Evolutionary conservation across 495 filamentous ascomycete species (phyloP).

Genomic region (Stereocaulon alpinum): DNA sequence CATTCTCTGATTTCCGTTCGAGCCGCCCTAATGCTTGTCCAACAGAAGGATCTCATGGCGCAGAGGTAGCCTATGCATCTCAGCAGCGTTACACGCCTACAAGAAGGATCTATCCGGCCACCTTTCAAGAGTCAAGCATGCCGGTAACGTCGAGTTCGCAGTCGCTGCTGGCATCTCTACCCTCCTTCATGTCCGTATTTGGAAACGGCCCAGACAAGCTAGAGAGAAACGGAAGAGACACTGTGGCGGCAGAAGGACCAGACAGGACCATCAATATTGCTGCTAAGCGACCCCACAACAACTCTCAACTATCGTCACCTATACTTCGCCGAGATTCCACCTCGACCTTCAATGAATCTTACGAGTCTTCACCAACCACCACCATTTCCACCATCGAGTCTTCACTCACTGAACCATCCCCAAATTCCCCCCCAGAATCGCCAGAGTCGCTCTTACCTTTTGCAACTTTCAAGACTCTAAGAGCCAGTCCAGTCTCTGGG

Average conservation of each 20-base stretch:
- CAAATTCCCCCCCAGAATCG: conserved; percentile 85
- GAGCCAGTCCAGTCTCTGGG: conserved; percentile 7
- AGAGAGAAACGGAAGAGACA: conserved; percentile 11
- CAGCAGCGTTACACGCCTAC: neutral
- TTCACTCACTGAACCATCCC: conserved; percentile 79
- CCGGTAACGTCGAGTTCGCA: conserved; percentile 23
- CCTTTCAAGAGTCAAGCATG: conserved; percentile 18
- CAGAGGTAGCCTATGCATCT: conserved; percentile 12
- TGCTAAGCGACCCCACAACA: conserved; percentile 11
- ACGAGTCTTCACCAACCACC: conserved; percentile 89
- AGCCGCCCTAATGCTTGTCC: conserved; percentile 15
- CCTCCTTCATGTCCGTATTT: conserved; percentile 27
- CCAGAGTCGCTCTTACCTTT: conserved; percentile 55
- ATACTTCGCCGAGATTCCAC: conserved; percentile 32
- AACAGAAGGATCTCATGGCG: conserved; percentile 3
- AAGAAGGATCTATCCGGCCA: conserved; percentile 7
- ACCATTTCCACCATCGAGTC: conserved; percentile 91
- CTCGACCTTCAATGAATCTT: conserved; percentile 71
- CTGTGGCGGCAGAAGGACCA: conserved; percentile 4
- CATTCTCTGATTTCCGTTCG: conserved; percentile 10
- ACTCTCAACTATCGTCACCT: conserved; percentile 29
- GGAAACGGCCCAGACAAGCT: conserved; percentile 19
- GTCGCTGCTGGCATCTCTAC: conserved; percentile 23
- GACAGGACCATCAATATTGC: conserved; percentile 3
- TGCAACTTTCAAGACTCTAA: conserved; percentile 35